These are phyloP conservation scores for Fonsecaea erecta DNA, from an alignment of 2,329 filamentous ascomycete species.

Conservation along the genomic window DNA sequence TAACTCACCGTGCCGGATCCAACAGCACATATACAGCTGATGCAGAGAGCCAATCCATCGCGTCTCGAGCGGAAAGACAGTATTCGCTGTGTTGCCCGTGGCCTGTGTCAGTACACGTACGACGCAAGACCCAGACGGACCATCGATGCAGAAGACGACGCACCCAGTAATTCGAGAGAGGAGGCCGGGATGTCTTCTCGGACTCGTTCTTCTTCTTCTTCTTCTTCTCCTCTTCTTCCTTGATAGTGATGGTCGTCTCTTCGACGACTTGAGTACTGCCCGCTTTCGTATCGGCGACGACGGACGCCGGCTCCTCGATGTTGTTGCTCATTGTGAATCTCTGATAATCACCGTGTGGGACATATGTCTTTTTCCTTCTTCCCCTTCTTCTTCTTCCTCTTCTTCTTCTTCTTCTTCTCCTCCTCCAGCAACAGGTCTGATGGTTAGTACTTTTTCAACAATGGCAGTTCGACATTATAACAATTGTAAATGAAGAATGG, in stretches of 20 bases:
- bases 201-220: too few species aligned
- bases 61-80: slow-evolving; percentile 35
- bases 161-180: slow-evolving; percentile 39
- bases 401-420: neutral
- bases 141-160: slow-evolving; percentile 4
- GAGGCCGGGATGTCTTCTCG: slow-evolving; percentile 30
- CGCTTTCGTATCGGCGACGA: slow-evolving; percentile 15
- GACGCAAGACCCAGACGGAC: too few species aligned
- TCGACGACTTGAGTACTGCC: slow-evolving; percentile 10
- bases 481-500: neutral
- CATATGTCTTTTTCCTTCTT: too few species aligned
- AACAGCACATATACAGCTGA: slow-evolving; percentile 33
- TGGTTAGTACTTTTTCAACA: neutral
- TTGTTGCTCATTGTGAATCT: slow-evolving; percentile 17
- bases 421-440: neutral
- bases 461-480: neutral
- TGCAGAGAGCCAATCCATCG: slow-evolving; percentile 32
- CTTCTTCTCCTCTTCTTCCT: slow-evolving; percentile 24
- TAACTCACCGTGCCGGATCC: slow-evolving; percentile 35
- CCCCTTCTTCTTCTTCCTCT: neutral
- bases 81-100: slow-evolving; percentile 39
- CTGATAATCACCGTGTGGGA: neutral
- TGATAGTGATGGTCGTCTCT: slow-evolving; percentile 16
- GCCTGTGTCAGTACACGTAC: slow-evolving; percentile 13
- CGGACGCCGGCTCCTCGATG: slow-evolving; percentile 8